Percentiles rank a stretch among this genome's conserved stretches.
phyloP scores from a whole-genome alignment of 495 filamentous ascomycete genomes.

The Hypoxylon subgilvum region DNA sequence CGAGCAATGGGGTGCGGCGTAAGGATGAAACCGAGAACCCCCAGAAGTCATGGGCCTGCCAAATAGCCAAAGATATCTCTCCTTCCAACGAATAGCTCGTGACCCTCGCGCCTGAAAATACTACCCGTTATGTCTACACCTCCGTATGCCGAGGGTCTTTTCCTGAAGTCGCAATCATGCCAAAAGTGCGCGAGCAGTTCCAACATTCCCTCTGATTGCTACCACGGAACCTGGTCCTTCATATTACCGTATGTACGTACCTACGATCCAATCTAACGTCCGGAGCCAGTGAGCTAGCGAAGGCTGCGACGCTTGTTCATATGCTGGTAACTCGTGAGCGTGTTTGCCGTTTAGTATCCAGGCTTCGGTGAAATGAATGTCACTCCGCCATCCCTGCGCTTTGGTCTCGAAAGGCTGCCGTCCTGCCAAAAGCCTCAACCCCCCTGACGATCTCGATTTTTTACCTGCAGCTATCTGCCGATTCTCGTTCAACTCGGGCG shows the following conservation, averaged over 20 bases:
- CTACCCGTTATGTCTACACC: slow-evolving; percentile 13
- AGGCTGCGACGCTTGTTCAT: too few species aligned
- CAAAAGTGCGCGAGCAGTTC: slow-evolving; percentile 8
- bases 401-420: slow-evolving; percentile 6
- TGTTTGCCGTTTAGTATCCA: slow-evolving; percentile 4
- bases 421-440: slow-evolving; percentile 20
- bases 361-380: slow-evolving; percentile 26
- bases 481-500: slow-evolving; percentile 13
- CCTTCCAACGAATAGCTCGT: slow-evolving; percentile 12
- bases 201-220: neutral
- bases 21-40: slow-evolving; percentile 36
- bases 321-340: neutral
- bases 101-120: slow-evolving; percentile 5
- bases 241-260: neutral
- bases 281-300: neutral
- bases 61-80: slow-evolving; percentile 18
- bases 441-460: slow-evolving; percentile 42
- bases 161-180: slow-evolving; percentile 10
- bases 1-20: slow-evolving; percentile 22
- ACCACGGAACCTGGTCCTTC: slow-evolving; percentile 11
- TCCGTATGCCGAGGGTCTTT: slow-evolving; percentile 6
- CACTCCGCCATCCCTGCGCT: slow-evolving; percentile 19
- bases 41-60: slow-evolving; percentile 23
- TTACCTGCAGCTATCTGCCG: slow-evolving; percentile 20
- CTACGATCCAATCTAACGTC: neutral